Evolutionary conservation across 768 basidiomycete genomes (phyloP), one percentile per base, ranked within the genome.

Genomic region (Royoungia palumana): DNA sequence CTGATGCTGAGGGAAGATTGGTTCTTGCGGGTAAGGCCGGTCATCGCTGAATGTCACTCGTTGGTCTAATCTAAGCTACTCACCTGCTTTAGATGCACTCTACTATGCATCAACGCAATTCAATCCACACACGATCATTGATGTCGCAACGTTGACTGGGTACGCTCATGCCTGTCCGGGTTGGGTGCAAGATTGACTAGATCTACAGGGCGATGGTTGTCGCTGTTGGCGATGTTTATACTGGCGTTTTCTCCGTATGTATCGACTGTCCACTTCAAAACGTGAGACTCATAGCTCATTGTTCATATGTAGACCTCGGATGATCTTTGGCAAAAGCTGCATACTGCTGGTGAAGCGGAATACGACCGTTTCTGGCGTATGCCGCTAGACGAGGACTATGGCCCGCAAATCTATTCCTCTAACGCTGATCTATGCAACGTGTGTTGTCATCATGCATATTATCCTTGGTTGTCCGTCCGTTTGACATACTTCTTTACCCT

Each of bases 291-390:
- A 54, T 2, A 3, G n/a, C 9, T 11, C 35, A 13, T 37, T 2
- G 14, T 32, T 1, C 7, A 4, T 14, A 19, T 20, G 21, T 47
- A 88, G 86, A 83, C 79, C 13, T 87, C 87, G 3, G 85, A 89
- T 54, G 68, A 74, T 20, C 81, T 94, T 17, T 94, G 89, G 88
- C 59, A 77, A 32, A 72, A 78, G 46, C 77, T 94, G 11, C 72
- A 80, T 52, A 72, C 63, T 3, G 89, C 91, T 3, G 89, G 88
- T 11, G 80, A 83, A 69, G 67, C 69, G 13, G 87, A 90, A 59
- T 79, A 86, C 60, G 89, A 92, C 67, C 81, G 83, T 46, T 84
- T 94, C 76, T 94, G 91, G 91, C 81, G 91, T 22, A 82, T 94
- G 83, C 91, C 91, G 10, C 79, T 94, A 45, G 85, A 89, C 57